phyloP scores from a whole-genome alignment of 202 grass and related monocot genomes.

The Cymbopogon flexuosus region DNA sequence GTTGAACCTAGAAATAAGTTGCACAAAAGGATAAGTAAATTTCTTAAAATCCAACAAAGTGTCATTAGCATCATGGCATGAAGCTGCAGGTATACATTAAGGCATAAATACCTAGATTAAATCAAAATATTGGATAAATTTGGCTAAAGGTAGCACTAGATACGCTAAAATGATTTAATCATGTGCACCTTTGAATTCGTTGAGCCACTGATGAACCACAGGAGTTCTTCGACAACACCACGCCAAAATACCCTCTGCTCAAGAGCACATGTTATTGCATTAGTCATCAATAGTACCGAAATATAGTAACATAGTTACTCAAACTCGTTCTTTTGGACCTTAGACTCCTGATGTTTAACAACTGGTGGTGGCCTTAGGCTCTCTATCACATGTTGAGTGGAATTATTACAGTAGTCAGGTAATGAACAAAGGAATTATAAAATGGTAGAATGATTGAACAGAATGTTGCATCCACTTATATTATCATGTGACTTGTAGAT shows the following conservation, averaged over 20 bases:
- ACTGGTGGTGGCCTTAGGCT: not conserved
- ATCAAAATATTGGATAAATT: not conserved
- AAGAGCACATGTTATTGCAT: constrained; percentile 16
- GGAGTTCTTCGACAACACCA: constrained; percentile 87
- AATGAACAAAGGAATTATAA: not conserved
- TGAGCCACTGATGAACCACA: constrained; percentile 95
- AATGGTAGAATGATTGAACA: not conserved
- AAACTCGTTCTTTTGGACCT: not conserved
- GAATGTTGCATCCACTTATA: not conserved
- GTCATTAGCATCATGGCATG: not conserved
- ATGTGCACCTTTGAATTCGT: constrained; percentile 70
- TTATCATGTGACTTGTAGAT: not conserved
- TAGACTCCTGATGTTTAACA: not conserved
- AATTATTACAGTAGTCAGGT: not conserved
- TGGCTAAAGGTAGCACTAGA: not conserved
- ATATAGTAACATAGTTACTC: not conserved
- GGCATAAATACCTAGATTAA: not conserved
- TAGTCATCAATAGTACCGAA: not conserved
- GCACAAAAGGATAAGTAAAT: not conserved
- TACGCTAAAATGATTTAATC: not conserved
- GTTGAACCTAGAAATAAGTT: not conserved
- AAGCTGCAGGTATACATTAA: not conserved
- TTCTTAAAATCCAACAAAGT: not conserved
- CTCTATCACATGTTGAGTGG: not conserved
- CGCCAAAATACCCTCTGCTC: constrained; percentile 84